Evolutionary conservation across 2,329 filamentous ascomycete genomes (phyloP), one percentile per base, ranked within the genome.

Genomic region (Thermoascus crustaceus): DNA sequence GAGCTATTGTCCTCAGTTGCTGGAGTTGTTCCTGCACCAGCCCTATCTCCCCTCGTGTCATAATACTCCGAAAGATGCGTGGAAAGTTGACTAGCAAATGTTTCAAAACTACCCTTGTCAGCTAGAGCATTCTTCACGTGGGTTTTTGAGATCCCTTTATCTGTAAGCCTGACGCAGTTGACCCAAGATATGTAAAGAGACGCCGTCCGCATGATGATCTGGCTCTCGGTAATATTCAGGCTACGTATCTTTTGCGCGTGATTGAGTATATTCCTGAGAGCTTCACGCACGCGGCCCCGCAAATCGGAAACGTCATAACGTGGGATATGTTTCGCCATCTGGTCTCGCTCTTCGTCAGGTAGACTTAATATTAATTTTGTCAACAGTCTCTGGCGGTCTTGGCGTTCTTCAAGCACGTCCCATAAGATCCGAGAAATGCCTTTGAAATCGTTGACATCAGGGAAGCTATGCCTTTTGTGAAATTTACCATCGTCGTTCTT

Each of bases 381-480:
- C 24, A 65, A 41, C 14, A 63, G 40, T 14, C 46, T 45, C 11
- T 43, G 41, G 4, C 67, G 54, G 41, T 74, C 67, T 6, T 41
- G 27, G 2, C 53, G 49, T 6, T 56, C 51, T 23, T 60, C 46
- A 3, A 73, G 49, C 1, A 55, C 36, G 3, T 42, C 35, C 54
- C 58, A 67, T 4, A 40, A 36, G 52, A 64, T 60, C 3, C 19
- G 35, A 7, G 42, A 32, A 10, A 66, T 53, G 1, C 48, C 52
- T 6, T 40, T 35, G 11, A 55, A 40, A 39, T 58, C 51, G 21
- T 47, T 30, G 19, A 49, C 17, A 7, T 45, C 37, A 18, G 49
- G 46, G 7, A 49, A 34, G n/a, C 18, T 13, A 5, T 19, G 24
- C n/a, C 19, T 14, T 19, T 23, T 14, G 9, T 6, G 19, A 22